These are phyloP conservation scores for Umbelopsis isabellina DNA, from an alignment of 192 early-diverging fungal species.

Conservation along the genomic window DNA sequence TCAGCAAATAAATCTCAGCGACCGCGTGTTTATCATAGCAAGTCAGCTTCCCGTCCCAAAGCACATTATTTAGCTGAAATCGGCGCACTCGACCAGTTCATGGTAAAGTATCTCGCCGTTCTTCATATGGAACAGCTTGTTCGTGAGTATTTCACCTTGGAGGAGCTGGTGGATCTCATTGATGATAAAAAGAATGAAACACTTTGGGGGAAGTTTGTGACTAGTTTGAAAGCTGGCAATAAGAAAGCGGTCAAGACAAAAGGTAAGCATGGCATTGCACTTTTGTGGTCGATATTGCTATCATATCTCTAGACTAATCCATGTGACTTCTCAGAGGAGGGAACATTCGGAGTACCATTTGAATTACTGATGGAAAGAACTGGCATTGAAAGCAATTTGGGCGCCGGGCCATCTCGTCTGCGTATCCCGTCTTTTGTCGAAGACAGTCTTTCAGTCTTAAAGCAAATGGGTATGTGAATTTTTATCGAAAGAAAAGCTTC, in stretches of 20 bases:
- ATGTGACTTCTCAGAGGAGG: conserved; percentile 44
- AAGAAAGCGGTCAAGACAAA: conserved; percentile 48
- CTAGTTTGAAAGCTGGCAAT: conserved; percentile 64
- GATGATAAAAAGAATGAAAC: conserved; percentile 72
- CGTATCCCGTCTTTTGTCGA: conserved; percentile 88
- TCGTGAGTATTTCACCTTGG: conserved; percentile 68
- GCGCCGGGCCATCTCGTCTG: conserved; percentile 64
- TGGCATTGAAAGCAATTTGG: conserved; percentile 80
- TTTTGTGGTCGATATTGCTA: not conserved
- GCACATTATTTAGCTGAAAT: conserved; percentile 63
- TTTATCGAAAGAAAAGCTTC: not conserved
- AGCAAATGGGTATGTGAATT: conserved; percentile 62
- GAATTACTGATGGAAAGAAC: conserved; percentile 84
- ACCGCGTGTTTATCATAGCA: conserved; percentile 31
- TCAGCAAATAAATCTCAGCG: not conserved
- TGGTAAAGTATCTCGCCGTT: conserved; percentile 85
- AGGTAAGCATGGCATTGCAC: conserved; percentile 43
- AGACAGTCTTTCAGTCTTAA: conserved; percentile 71
- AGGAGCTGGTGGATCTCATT: conserved; percentile 82
- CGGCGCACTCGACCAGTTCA: conserved; percentile 77
- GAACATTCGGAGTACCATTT: conserved; percentile 91
- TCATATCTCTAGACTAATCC: not conserved
- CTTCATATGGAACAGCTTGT: conserved; percentile 75
- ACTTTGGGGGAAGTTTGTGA: conserved; percentile 77
- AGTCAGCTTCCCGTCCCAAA: conserved; percentile 9